Evolutionary conservation across 2,329 filamentous ascomycete genomes (phyloP), one percentile per base, ranked within the genome.

Genomic region (Colletotrichum chrysophilum): DNA sequence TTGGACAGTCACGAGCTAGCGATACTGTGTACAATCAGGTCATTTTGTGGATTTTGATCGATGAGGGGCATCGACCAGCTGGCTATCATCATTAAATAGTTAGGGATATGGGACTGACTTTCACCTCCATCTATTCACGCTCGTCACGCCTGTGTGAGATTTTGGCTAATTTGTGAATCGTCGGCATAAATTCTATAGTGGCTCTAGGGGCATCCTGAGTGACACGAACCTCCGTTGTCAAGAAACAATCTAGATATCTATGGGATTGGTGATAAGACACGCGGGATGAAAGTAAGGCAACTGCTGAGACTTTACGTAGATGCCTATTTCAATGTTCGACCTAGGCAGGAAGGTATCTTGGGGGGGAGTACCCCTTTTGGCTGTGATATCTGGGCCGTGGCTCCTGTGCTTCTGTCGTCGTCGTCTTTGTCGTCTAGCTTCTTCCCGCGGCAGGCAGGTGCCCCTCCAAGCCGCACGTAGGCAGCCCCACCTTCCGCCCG

Each of bases 401-500:
- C 16, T n/a, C 7, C 36, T 43, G 36, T 43, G 36, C 36, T 43
- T 5, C 36, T 43, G 36, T 43, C 36, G 16, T 43, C 36, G 36
- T 43, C 38, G 38, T 48, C 38, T 48, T n/a, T 52, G 43, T n/a
- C n/a, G 43, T 52, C 43, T 34, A 34, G 14, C 28, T 67, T 43
- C 28, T 56, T 43, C 32, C 52, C 36, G 24, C 24, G 26, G 56
- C 26, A 70, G 13, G 7, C 26, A 70, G 13, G 7, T 61, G 21
- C 71, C 66, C 73, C 64, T 73, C 70, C 64, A 36, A 60, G 55
- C n/a, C 43, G 43, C 9, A 48, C 10, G n/a, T 30, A 32, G n/a
- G 14, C 12, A 30, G 74, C 74, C 70, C 74, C 74, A 76, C 74
- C 71, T 74, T 58, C 64, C 58, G 65, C 18, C 34, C 66, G 55